Conservation (phyloP, 176 grass and related monocot genomes). For the Triticum aestivum region IWGSC_CS_RefSeq_v2.1 NC_057797.1:139168410-139168909, state of each 20-base stretch:
- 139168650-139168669: slow-evolving; percentile 50
- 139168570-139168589: slow-evolving; percentile 25
- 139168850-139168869: background rate
- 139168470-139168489: slow-evolving; percentile 23
- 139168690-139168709: slow-evolving; percentile 52
- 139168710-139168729: slow-evolving; percentile 53
- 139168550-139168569: slow-evolving; percentile 16
- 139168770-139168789: background rate
- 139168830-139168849: background rate
- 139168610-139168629: background rate
- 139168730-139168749: background rate
- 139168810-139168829: background rate
- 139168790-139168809: background rate
- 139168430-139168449: background rate
- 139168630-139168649: background rate
- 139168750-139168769: background rate
- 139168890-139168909: too few relatives aligned
- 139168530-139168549: background rate
- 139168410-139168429: background rate
- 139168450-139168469: slow-evolving; percentile 1
- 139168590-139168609: slow-evolving; percentile 30
- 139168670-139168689: slow-evolving; percentile 56
- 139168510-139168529: background rate
- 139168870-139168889: background rate
- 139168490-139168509: slow-evolving; percentile 19